Base-by-base conservation (phyloP, 345 rosid species). In the Camelina neglecta region DNA sequence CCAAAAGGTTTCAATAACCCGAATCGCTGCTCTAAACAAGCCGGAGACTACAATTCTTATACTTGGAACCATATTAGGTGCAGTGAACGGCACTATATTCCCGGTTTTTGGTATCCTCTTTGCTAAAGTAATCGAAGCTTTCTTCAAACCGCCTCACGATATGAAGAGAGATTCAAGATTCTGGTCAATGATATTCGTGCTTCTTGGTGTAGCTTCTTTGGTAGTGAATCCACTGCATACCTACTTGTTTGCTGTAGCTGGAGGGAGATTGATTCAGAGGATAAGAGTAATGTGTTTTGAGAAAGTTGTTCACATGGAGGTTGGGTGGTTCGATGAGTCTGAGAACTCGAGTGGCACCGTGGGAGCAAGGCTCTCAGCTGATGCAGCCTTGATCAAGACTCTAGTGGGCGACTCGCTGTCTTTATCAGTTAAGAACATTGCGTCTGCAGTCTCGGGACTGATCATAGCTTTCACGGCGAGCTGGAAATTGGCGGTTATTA, bases 261-360 rank as follows among this genome's bases (percentile, higher is more conserved):
- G 95, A 8, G 66, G 85, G 44, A 86, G 75, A 63, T 59, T 89
- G 68, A 78, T 91, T 71, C 83, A 66, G 61, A 61, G 93, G 66
- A 82, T 89, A 4, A 74, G 91, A 36, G 69, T 83, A 13, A 77
- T 84, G 78, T 85, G 90, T 70, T 91, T 89, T 24, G 84, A 87
- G 83, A 86, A 83, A 80, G 84, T 91, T 51, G 84, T 90, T 49
- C 79, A 72, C 66, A 88, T 87, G 93, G 96, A 92, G 63, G 74
- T 92, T 50, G 66, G 90, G 49, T 91, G 95, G 95, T 91, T 91
- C 26, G 93, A 91, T 73, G 84, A 87, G 47, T 80, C 81, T 6
- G 79, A 81, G 13, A 83, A 91, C 75, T 87, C 95, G 1, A 89
- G 89, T 23, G 93, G 97, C 48, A 76, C 86, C 8, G 76, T 91